These are phyloP conservation scores for Trichoderma gamsii DNA, from an alignment of 495 filamentous ascomycete genomes.

Conservation along the genomic window DNA sequence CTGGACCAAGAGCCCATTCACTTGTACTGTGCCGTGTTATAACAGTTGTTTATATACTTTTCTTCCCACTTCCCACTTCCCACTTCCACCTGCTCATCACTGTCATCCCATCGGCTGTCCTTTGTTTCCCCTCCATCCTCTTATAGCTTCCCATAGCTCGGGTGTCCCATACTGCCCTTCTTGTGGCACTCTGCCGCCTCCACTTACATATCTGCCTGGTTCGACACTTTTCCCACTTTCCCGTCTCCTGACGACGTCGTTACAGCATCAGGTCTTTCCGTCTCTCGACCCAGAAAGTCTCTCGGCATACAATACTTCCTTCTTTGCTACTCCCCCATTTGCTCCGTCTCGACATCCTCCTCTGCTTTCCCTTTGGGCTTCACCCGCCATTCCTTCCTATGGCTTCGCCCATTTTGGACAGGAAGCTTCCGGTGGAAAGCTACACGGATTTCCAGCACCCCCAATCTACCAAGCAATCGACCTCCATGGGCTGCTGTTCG, in stretches of 20 bases:
- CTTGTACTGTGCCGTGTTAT: neutral
- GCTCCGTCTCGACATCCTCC: neutral
- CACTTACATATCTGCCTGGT: conserved; percentile 9
- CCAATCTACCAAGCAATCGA: conserved; percentile 1
- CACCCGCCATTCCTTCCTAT: neutral
- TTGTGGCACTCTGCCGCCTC: conserved; percentile 11
- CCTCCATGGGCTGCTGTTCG: neutral
- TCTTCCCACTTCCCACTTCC: neutral
- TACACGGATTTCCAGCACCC: conserved; percentile 10
- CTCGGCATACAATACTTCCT: neutral
- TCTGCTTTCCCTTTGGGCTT: neutral
- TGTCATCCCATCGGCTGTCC: conserved; percentile 8
- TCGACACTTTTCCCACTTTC: neutral
- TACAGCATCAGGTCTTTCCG: neutral
- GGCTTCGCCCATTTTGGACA: neutral
- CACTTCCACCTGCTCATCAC: conserved; percentile 1
- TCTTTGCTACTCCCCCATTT: conserved; percentile 3
- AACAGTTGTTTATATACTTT: neutral
- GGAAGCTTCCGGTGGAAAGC: conserved; percentile 7
- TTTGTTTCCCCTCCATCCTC: conserved; percentile 7
- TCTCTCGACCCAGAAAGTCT: neutral
- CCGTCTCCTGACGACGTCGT: conserved; percentile 2
- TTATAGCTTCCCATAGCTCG: neutral
- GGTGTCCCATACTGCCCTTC: conserved; percentile 12
- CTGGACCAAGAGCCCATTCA: neutral